Evolutionary conservation across 345 rosid species (phyloP).

Genomic region (Combretum micranthum): DNA sequence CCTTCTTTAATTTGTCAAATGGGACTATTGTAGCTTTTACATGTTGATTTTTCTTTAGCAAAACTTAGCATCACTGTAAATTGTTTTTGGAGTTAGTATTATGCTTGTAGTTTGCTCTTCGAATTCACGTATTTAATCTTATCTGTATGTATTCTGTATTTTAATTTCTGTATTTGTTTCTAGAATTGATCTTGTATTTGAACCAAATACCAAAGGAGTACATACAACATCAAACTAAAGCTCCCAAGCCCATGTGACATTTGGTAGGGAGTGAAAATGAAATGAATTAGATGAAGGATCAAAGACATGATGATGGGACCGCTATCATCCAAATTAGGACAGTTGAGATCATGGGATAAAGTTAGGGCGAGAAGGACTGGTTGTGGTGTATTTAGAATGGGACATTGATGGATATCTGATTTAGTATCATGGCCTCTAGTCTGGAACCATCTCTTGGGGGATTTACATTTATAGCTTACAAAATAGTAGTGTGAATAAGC

Average conservation of each 20-base stretch:
- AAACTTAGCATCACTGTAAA: conserved; percentile 2
- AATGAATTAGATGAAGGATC: background rate
- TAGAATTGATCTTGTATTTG: too few species aligned
- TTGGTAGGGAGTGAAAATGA: background rate
- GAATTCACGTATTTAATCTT: too few species aligned
- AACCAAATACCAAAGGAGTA: too few species aligned
- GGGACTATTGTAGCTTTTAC: background rate
- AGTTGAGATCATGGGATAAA: conserved; percentile 9
- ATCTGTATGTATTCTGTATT: too few species aligned
- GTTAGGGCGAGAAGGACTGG: background rate
- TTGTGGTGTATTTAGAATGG: background rate
- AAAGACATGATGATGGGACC: background rate
- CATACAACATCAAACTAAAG: too few species aligned
- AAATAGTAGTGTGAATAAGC: too few species aligned
- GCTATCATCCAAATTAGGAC: conserved; percentile 4
- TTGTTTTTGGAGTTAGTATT: too few species aligned
- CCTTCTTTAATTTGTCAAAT: background rate
- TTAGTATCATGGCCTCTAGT: too few species aligned
- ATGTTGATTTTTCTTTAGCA: background rate
- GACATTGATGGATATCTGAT: background rate
- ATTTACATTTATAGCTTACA: too few species aligned
- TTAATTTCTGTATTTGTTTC: too few species aligned
- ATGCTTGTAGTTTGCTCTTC: too few species aligned
- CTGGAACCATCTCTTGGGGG: too few species aligned
- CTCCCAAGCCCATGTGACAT: background rate